phyloP scores from a whole-genome alignment of 2,329 filamentous ascomycete species.

The Diaporthe aspalathi region DNA sequence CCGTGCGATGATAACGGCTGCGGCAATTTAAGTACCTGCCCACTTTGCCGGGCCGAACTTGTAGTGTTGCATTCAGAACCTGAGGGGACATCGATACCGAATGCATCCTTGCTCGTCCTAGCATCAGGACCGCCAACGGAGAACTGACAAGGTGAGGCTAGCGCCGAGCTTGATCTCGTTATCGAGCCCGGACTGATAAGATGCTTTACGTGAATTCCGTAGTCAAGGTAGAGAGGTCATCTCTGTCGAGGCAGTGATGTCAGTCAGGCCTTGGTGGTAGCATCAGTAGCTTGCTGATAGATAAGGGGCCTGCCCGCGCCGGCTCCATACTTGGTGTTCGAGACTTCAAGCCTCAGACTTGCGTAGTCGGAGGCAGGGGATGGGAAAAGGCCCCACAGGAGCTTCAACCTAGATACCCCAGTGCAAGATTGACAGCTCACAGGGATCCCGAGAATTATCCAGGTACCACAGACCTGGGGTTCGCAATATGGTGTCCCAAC shows the following conservation, averaged over 20 bases:
- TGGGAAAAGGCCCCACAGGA: not conserved
- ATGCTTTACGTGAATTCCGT: not conserved
- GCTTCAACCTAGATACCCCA: not conserved
- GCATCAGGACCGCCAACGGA: not conserved
- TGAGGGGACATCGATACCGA: not conserved
- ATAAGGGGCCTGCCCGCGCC: conserved; percentile 12
- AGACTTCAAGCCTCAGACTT: not conserved
- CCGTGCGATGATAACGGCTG: conserved; percentile 4
- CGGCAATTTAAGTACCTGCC: not conserved
- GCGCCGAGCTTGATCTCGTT: conserved; percentile 6
- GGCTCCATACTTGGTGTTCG: not conserved
- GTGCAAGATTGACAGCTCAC: not conserved
- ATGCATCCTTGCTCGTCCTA: conserved; percentile 3
- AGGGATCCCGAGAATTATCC: not conserved
- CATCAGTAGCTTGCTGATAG: conserved; percentile 1
- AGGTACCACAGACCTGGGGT: too few species aligned
- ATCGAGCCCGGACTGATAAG: not conserved
- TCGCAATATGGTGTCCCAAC: not conserved
- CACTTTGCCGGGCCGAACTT: not conserved
- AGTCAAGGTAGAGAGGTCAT: not conserved
- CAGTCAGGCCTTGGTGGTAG: not conserved
- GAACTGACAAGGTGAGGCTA: not conserved
- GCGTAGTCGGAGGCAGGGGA: not conserved
- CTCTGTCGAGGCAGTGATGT: not conserved
- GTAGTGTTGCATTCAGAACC: conserved; percentile 22